Evolutionary conservation across 2,329 filamentous ascomycete genomes (phyloP), one percentile per base, ranked within the genome.

Genomic region (Stylonectria norvegica): DNA sequence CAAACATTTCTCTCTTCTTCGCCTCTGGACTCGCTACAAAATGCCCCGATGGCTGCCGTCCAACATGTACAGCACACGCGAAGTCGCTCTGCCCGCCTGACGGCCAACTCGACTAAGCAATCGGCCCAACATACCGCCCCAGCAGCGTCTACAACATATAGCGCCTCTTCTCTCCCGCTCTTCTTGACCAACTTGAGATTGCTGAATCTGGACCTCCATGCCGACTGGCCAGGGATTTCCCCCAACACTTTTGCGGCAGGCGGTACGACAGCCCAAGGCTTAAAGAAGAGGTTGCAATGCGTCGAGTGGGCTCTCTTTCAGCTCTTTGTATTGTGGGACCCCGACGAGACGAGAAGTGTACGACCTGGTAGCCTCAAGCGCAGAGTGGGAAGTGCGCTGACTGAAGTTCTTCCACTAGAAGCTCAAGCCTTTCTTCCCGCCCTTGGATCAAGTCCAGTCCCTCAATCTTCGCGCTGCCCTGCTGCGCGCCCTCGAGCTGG

Each of bases 251-350:
- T 97, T 59, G 78, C 79, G 3, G 39, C 50, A 1, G 70, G 74
- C 4, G 81, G 75, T 42, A 78, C 86, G 55, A 76, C 75, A 3
- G 74, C 76, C 0, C 81, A 84, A 48, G 86, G 86, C 38, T 85
- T 91, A 63, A 93, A 91, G 66, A 85, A 84, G 63, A 80, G 91
- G 38, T 82, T 95, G 25, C 81, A 86, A 53, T 81, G 81, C 44
- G 80, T 90, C 25, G 93, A 98, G 69, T 97, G 91, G 89, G 81
- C 85, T 1, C 70, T 97, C n/a, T 95, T 86, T 63, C 83, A 87
- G 36, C 75, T 98, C 11, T 95, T 95, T 62, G 73, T 77, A 25
- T 68, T 94, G 3, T 96, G 89, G 85, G 86, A 96, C 58, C 77
- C 79, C 0, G 78, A 84, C 9, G 85, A 87, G 55, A 79, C 89